Evolutionary conservation across 2,329 filamentous ascomycete genomes (phyloP).

Genomic region (Colletotrichum sansevieriae): DNA sequence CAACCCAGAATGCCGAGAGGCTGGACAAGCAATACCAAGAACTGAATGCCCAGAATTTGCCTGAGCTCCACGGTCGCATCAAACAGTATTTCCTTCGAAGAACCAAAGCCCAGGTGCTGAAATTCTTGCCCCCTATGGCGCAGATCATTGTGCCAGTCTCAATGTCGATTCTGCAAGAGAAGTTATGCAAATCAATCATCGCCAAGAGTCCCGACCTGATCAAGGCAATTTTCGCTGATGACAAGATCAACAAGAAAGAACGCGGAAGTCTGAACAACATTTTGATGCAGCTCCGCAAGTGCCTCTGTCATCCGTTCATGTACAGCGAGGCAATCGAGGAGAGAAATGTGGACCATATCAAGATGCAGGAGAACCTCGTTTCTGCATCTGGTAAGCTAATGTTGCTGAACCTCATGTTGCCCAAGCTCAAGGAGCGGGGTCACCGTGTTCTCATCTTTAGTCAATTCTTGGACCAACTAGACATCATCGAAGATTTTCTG

Average conservation of each 20-base stretch:
- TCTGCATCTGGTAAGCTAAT: slow-evolving; percentile 93
- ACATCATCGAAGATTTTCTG: slow-evolving; percentile 93
- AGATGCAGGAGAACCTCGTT: slow-evolving; percentile 84
- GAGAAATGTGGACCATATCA: slow-evolving; percentile 69
- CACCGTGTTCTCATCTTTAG: slow-evolving; percentile 96
- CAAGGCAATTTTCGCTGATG: slow-evolving; percentile 83
- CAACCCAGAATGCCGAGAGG: slow-evolving; percentile 73
- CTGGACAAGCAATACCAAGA: slow-evolving; percentile 82
- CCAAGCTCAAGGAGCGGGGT: slow-evolving; percentile 85
- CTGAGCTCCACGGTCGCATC: slow-evolving; percentile 85
- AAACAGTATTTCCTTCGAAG: slow-evolving; percentile 78
- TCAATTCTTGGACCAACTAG: slow-evolving; percentile 90
- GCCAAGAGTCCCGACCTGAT: slow-evolving; percentile 92
- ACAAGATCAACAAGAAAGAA: slow-evolving; percentile 76
- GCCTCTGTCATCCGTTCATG: slow-evolving; percentile 94
- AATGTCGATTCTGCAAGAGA: slow-evolving; percentile 94
- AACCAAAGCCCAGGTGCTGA: slow-evolving; percentile 91
- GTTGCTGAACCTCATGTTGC: slow-evolving; percentile 85
- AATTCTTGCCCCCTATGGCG: slow-evolving; percentile 91
- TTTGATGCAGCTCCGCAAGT: slow-evolving; percentile 93
- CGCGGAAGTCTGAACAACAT: slow-evolving; percentile 92
- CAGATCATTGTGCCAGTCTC: slow-evolving; percentile 97
- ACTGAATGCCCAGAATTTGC: slow-evolving; percentile 86
- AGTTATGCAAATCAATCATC: slow-evolving; percentile 93
- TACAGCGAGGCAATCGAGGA: slow-evolving; percentile 95